Evolutionary conservation across 2,329 filamentous ascomycete species (phyloP).

Genomic region (Pyricularia grisea): DNA sequence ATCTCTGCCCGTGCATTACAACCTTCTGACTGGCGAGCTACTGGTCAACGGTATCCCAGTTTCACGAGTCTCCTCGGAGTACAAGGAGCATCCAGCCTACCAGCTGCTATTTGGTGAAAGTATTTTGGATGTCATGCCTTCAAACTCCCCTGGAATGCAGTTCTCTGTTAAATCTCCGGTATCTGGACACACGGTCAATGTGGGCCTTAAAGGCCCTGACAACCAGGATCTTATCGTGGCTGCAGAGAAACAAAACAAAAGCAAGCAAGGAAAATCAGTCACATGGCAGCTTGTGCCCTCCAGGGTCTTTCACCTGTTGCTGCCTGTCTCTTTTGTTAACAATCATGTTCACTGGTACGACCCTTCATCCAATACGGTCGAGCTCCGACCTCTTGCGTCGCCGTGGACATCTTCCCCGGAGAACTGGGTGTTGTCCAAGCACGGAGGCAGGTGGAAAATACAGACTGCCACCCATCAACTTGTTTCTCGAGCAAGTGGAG

Average conservation of each 20-base stretch:
- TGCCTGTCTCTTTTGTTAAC: constrained; percentile 28
- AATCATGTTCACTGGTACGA: constrained; percentile 38
- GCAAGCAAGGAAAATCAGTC: neutral
- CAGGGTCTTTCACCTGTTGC: constrained; percentile 22
- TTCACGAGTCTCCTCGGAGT: constrained; percentile 33
- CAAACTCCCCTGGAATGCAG: constrained; percentile 23
- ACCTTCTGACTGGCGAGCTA: constrained; percentile 40
- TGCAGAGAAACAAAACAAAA: constrained; percentile 7
- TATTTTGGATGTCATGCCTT: constrained; percentile 33
- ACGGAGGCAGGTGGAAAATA: constrained; percentile 13
- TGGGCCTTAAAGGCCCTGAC: constrained; percentile 16
- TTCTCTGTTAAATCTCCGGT: constrained; percentile 26
- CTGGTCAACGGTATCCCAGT: constrained; percentile 42
- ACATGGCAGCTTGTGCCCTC: constrained; percentile 24
- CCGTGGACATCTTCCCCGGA: constrained; percentile 16
- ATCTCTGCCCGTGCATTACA: constrained; percentile 29
- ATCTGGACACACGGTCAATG: constrained; percentile 22
- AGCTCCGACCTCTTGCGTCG: constrained; percentile 19
- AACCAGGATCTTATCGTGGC: constrained; percentile 22
- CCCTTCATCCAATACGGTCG: constrained; percentile 13
- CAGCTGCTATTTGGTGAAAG: constrained; percentile 30
- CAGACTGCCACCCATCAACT: constrained; percentile 13
- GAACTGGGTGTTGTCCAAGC: constrained; percentile 15
- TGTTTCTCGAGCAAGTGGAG: constrained; percentile 24
- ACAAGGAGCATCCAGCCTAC: constrained; percentile 30